Base-by-base conservation (phyloP, 2,329 filamentous ascomycete genomes). In the Corniculantispora saksenae region DNA sequence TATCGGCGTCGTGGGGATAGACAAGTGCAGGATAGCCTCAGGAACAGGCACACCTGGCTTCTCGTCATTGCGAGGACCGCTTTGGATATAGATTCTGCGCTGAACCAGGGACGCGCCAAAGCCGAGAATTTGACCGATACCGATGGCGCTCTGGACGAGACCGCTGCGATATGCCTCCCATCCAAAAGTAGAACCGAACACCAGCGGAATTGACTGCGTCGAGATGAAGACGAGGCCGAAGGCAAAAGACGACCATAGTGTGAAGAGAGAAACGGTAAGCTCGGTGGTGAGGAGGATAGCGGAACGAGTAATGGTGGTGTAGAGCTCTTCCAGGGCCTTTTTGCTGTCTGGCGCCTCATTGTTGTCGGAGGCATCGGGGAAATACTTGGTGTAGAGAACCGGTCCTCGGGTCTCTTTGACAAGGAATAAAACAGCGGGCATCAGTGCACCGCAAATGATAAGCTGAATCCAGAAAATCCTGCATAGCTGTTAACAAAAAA, bases 401-500 rank as follows among this genome's bases (percentile, higher is more conserved):
- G 63, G 51, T 21, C 66, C 66, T 17, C 66, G 58, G 2, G 63
- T 67, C 43, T 67, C 66, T 21, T 25, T 35, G 1, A 63, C n/a
- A 4, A 54, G 25, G 3, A 65, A 2, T 1, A 66, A 8, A 15
- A 67, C 66, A 10, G 32, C 27, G 7, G 66, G 66, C 3, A 63
- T 43, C 1, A 50, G 23, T 4, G 59, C 63, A 23, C 63, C 66
- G 48, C 66, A 61, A 3, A 61, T 9, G 13, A 67, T 67, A 27
- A 67, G 63, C 50, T 67, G 63, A 13, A 67, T 59, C 66, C 66
- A 67, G 27, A 66, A 47, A 19, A 67, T 63, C 66, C 66, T 67
- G 15, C 1, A 23, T 1, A 3, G 10, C 9, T 25, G 21, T 19
- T 21, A 19, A n/a, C 13, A 32, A 57, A 29, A 29, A 47, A 38